A percentile compares a stretch with the other conserved stretches of the same genome.
Conservation (phyloP, 345 rosid species). For the Sisymbrium irio region DNA sequence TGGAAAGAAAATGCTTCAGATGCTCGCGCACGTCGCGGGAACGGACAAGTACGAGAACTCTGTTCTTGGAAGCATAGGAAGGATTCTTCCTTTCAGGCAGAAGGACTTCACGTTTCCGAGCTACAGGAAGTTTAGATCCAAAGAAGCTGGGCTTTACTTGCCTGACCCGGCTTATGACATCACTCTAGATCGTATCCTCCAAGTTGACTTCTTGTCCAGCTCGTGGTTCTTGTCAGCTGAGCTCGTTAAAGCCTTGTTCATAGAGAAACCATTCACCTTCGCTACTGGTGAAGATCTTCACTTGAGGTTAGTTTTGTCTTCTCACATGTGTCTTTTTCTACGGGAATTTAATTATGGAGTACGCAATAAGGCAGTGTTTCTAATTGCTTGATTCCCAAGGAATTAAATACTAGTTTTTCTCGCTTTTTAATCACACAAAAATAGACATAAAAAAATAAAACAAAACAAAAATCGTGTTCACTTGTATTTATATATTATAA, state of each 20-base stretch:
- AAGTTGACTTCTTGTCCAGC: slow-evolving; percentile 96
- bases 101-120: slow-evolving; percentile 97
- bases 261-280: slow-evolving; percentile 88
- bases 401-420: neutral
- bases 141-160: slow-evolving; percentile 92
- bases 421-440: too few relatives aligned
- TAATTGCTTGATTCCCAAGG: neutral
- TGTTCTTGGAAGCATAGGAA: slow-evolving; percentile 88
- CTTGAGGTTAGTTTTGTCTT: slow-evolving; percentile 53
- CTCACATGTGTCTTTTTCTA: neutral
- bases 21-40: slow-evolving; percentile 93
- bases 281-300: slow-evolving; percentile 98
- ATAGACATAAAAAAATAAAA: too few relatives aligned
- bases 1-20: slow-evolving; percentile 87
- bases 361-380: slow-evolving; percentile 8
- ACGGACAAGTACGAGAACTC: slow-evolving; percentile 90
- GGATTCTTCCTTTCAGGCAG: slow-evolving; percentile 93
- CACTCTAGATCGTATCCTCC: slow-evolving; percentile 71
- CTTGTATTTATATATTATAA: neutral
- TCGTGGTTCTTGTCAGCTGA: slow-evolving; percentile 96
- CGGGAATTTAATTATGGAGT: neutral
- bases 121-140: slow-evolving; percentile 81
- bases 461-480: too few relatives aligned
- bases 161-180: slow-evolving; percentile 98
- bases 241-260: slow-evolving; percentile 83